Evolutionary conservation across 1,284 basidiomycete genomes (phyloP).

Genomic region (Ustilago sp.): DNA sequence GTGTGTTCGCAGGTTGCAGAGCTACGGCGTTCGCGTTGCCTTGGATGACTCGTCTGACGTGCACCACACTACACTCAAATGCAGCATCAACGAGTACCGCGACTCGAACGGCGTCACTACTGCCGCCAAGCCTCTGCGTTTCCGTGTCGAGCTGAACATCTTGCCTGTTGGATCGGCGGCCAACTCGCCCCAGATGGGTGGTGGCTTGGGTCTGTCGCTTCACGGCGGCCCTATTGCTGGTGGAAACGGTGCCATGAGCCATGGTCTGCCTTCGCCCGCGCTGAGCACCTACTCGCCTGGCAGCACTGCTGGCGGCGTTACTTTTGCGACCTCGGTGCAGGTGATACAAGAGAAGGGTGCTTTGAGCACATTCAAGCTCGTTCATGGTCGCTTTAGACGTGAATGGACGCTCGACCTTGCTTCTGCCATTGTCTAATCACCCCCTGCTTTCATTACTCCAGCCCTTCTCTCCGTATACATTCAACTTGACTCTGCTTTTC

Average conservation of each 20-base stretch:
- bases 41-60: conserved; percentile 73
- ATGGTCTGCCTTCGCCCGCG: conserved; percentile 44
- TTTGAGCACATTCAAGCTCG: conserved; percentile 80
- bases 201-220: conserved; percentile 31
- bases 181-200: conserved; percentile 36
- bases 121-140: conserved; percentile 61
- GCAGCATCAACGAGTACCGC: conserved; percentile 55
- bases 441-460: too few species aligned
- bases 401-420: conserved; percentile 74
- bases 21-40: conserved; percentile 77
- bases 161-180: conserved; percentile 55
- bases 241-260: conserved; percentile 16
- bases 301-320: conserved; percentile 27
- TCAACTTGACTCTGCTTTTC: conserved; percentile 7
- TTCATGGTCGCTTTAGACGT: conserved; percentile 79
- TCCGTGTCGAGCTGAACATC: conserved; percentile 66
- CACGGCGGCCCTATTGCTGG: conserved; percentile 22
- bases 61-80: conserved; percentile 59
- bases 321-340: conserved; percentile 74
- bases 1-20: conserved; percentile 77
- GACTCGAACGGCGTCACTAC: conserved; percentile 46
- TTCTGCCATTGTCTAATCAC: conserved; percentile 24
- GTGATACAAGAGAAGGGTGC: conserved; percentile 90
- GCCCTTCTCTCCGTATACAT: background rate
- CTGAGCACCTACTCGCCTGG: conserved; percentile 42